Percentiles rank a stretch among this genome's conserved stretches.
These are phyloP conservation scores for Lophiostoma macrostomum DNA, from an alignment of 495 filamentous ascomycete genomes.

Conservation along the genomic window DNA sequence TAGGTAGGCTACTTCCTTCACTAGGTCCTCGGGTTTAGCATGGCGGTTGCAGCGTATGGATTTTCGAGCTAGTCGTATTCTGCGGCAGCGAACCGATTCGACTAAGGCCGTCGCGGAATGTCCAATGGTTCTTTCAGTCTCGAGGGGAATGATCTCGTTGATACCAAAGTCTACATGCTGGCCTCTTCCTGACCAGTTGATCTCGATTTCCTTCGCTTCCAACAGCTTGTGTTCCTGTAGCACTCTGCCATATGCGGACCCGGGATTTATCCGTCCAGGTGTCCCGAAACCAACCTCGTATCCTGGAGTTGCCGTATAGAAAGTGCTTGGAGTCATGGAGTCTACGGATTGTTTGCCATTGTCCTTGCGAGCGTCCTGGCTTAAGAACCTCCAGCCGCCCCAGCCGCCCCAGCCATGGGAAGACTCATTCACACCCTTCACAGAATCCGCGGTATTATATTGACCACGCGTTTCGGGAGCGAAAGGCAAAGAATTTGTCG, in stretches of 20 bases:
- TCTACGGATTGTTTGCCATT: no score
- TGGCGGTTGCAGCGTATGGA: slow-evolving; percentile 3
- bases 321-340: no score
- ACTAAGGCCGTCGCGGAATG: slow-evolving; percentile 2
- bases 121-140: neutral
- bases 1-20: slow-evolving; percentile 20
- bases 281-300: neutral
- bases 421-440: no score
- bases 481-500: no score
- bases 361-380: no score
- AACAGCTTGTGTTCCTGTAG: neutral
- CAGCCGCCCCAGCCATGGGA: no score
- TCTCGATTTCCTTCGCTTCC: neutral
- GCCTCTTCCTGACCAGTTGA: slow-evolving; percentile 9
- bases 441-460: no score
- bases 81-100: slow-evolving; percentile 18
- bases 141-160: slow-evolving; percentile 3
- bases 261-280: neutral
- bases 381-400: no score
- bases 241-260: neutral
- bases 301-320: neutral
- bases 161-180: slow-evolving; percentile 8
- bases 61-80: slow-evolving; percentile 23
- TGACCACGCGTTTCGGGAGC: no score
- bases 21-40: slow-evolving; percentile 1